These are phyloP conservation scores for Cercophora newfieldiana DNA, from an alignment of 495 filamentous ascomycete species.

Conservation along the genomic window DNA sequence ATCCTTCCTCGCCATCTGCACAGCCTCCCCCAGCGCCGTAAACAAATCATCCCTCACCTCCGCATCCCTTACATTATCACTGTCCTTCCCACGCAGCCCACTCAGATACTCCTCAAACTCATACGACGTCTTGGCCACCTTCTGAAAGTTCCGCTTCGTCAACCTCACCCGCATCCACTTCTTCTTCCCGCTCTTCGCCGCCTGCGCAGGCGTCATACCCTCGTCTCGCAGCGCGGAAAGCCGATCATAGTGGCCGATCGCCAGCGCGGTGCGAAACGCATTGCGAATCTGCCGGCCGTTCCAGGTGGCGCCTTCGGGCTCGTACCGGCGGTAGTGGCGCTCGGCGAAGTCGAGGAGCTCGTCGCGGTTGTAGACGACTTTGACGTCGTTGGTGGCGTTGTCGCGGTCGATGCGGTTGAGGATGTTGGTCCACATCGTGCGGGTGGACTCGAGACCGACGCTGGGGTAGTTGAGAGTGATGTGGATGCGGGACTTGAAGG, in stretches of 20 bases:
- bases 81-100: slow-evolving; percentile 12
- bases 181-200: slow-evolving; percentile 28
- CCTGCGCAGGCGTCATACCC: slow-evolving; percentile 20
- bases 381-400: slow-evolving; percentile 15
- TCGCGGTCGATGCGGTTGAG: slow-evolving; percentile 12
- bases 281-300: slow-evolving; percentile 50
- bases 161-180: slow-evolving; percentile 17
- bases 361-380: slow-evolving; percentile 15
- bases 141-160: slow-evolving; percentile 16
- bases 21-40: not conserved
- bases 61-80: not conserved
- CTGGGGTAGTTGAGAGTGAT: slow-evolving; percentile 43
- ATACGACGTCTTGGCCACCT: slow-evolving; percentile 23
- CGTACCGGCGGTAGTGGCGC: slow-evolving; percentile 19
- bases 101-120: slow-evolving; percentile 27
- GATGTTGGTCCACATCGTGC: slow-evolving; percentile 17
- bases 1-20: not conserved
- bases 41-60: slow-evolving; percentile 6
- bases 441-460: slow-evolving; percentile 24
- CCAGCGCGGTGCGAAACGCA: slow-evolving; percentile 43
- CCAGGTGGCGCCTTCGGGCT: slow-evolving; percentile 29
- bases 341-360: slow-evolving; percentile 23
- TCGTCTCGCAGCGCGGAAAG: slow-evolving; percentile 12
- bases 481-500: slow-evolving; percentile 9
- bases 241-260: slow-evolving; percentile 31